Conservation (phyloP, 2,329 filamentous ascomycete species). For the Amauroascus verrucosus region DNA sequence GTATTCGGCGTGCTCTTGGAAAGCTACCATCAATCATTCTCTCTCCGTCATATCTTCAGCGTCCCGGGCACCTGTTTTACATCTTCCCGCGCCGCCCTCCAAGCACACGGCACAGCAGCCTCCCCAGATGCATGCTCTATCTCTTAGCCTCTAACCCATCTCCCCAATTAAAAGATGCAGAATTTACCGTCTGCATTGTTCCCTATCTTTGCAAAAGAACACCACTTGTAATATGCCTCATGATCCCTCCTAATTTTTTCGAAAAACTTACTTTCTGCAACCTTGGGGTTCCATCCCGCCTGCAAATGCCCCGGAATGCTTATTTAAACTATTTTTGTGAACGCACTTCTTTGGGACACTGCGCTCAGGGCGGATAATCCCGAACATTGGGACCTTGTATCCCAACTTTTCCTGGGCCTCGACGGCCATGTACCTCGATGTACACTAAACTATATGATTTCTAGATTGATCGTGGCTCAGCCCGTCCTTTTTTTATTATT, state of each 20-base stretch:
- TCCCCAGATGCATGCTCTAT: background rate
- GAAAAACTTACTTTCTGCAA: slow-evolving; percentile 9
- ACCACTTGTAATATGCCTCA: slow-evolving; percentile 5
- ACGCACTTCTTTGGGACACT: background rate
- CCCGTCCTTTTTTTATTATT: background rate
- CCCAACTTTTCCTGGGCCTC: background rate
- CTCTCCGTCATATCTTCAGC: background rate
- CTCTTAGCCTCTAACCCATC: slow-evolving; percentile 8
- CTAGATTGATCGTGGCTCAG: background rate
- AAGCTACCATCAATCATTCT: background rate
- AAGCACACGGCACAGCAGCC: slow-evolving; percentile 3
- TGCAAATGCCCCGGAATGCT: slow-evolving; percentile 5
- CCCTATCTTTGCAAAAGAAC: background rate
- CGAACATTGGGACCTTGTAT: background rate
- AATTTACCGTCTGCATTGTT: slow-evolving; percentile 4
- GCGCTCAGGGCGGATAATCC: background rate
- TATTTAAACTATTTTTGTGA: slow-evolving; percentile 5
- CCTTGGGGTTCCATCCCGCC: slow-evolving; percentile 10
- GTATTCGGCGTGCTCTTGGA: background rate
- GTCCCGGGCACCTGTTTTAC: background rate
- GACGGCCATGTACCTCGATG: background rate
- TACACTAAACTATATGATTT: background rate
- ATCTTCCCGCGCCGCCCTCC: background rate
- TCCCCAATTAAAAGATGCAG: slow-evolving; percentile 8
- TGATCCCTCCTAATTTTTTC: slow-evolving; percentile 3